Percentiles rank a stretch among this genome's conserved stretches.
Conservation (phyloP, 139 green algal genomes). For the Coelastrella sp. region DNA sequence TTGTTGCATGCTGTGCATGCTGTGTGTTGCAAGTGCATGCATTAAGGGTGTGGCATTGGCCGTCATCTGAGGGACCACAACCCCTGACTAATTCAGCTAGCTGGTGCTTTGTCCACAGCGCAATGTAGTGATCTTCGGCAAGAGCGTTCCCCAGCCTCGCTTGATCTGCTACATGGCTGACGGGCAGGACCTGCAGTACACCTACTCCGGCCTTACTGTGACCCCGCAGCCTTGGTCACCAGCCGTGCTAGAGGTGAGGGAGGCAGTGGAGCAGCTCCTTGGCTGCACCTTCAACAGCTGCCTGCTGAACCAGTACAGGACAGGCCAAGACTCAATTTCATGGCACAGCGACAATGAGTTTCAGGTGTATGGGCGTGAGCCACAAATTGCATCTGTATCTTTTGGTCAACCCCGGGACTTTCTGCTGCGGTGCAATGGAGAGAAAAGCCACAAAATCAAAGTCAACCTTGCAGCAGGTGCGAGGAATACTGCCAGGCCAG, state of each 20-base stretch:
- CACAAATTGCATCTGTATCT: constrained; percentile 62
- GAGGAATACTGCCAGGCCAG: neutral
- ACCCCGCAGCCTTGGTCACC: constrained; percentile 40
- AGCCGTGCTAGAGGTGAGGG: constrained; percentile 45
- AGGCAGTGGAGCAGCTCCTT: constrained; percentile 39
- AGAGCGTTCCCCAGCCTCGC: constrained; percentile 66
- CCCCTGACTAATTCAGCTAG: too few relatives aligned
- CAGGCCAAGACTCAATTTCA: constrained; percentile 59
- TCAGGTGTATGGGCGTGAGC: constrained; percentile 50
- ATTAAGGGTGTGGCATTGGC: too few relatives aligned
- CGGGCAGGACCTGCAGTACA: constrained; percentile 59
- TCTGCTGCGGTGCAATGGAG: constrained; percentile 58
- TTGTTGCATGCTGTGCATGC: neutral
- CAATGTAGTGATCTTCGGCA: constrained; percentile 41
- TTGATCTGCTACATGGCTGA: constrained; percentile 72
- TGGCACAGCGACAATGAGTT: constrained; percentile 80
- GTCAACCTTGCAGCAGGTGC: neutral
- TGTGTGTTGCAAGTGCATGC: neutral
- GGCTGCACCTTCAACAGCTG: constrained; percentile 64
- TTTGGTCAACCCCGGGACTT: constrained; percentile 70
- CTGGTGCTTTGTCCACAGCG: neutral
- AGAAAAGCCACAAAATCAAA: constrained; percentile 42
- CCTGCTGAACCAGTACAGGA: constrained; percentile 72
- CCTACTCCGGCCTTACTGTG: constrained; percentile 63
- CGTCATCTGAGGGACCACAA: too few relatives aligned